Evolutionary conservation across 768 basidiomycete species (phyloP).

Genomic region (Mrakia frigida): DNA sequence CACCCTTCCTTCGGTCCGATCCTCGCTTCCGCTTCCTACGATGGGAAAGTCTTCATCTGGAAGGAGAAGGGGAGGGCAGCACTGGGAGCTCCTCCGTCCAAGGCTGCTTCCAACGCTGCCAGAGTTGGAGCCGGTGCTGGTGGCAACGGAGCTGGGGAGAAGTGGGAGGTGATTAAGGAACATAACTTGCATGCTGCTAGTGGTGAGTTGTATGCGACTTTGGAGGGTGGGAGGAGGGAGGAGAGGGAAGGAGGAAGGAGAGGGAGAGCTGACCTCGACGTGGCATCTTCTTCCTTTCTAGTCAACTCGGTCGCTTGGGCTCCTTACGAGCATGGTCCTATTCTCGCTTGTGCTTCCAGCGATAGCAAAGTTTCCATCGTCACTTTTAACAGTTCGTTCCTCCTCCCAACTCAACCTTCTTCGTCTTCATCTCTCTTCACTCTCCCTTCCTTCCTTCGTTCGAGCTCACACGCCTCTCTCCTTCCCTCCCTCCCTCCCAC

Average conservation of each 20-base stretch:
- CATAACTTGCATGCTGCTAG: constrained; percentile 90
- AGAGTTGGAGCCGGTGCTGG: constrained; percentile 46
- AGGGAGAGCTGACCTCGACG: constrained; percentile 4
- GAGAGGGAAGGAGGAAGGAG: not conserved
- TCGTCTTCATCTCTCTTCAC: not conserved
- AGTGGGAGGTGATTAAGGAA: constrained; percentile 93
- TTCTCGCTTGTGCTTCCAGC: constrained; percentile 91
- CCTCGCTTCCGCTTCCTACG: constrained; percentile 96
- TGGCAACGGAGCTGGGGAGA: constrained; percentile 49
- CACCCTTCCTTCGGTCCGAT: constrained; percentile 97
- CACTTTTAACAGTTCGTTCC: constrained; percentile 76
- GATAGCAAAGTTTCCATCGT: constrained; percentile 96
- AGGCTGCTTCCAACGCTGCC: not conserved
- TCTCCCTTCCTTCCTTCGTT: not conserved
- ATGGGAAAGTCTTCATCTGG: constrained; percentile 97
- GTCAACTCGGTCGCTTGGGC: constrained; percentile 99
- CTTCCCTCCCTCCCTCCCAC: not conserved
- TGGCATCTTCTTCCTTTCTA: constrained; percentile 40
- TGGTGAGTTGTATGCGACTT: constrained; percentile 58
- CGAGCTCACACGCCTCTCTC: not conserved
- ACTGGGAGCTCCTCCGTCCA: constrained; percentile 26
- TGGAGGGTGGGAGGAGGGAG: not conserved
- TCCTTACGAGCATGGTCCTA: constrained; percentile 95
- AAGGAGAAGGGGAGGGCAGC: constrained; percentile 55
- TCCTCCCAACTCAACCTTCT: too few relatives aligned